Evolutionary conservation across 306 rosid genomes (phyloP).

Genomic region (Cajanus cajan): DNA sequence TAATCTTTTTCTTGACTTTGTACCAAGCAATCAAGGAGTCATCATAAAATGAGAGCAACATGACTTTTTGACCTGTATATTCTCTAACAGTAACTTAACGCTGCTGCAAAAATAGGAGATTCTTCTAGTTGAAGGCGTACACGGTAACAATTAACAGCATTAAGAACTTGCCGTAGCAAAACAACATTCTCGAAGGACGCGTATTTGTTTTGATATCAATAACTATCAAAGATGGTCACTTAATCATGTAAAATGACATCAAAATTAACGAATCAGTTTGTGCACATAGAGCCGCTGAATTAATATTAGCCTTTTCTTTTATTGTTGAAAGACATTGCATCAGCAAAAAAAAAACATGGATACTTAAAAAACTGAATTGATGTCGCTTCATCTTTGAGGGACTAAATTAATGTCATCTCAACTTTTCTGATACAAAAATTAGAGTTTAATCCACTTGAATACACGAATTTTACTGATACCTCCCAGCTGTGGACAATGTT

Average conservation of each 20-base stretch:
- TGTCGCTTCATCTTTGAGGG: background rate
- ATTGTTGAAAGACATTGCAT: background rate
- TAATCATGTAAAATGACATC: background rate
- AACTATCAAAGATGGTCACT: background rate
- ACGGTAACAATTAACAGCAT: background rate
- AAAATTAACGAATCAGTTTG: background rate
- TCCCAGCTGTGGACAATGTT: background rate
- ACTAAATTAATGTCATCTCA: background rate
- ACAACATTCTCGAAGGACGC: background rate
- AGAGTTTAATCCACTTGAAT: background rate
- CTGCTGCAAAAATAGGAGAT: background rate
- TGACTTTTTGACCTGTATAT: background rate
- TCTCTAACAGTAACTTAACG: background rate
- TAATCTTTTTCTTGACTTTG: background rate
- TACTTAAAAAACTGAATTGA: background rate
- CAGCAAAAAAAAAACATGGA: background rate
- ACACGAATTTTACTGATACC: background rate
- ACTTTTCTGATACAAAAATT: background rate
- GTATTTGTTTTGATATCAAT: background rate
- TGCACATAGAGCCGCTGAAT: background rate
- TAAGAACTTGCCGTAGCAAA: background rate
- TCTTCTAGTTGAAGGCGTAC: background rate
- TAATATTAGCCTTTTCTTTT: background rate
- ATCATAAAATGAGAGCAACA: background rate
- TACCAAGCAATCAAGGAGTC: background rate